Evolutionary conservation across 108 stramenopile species (phyloP).

Genomic region (Skeletonema grethae): DNA sequence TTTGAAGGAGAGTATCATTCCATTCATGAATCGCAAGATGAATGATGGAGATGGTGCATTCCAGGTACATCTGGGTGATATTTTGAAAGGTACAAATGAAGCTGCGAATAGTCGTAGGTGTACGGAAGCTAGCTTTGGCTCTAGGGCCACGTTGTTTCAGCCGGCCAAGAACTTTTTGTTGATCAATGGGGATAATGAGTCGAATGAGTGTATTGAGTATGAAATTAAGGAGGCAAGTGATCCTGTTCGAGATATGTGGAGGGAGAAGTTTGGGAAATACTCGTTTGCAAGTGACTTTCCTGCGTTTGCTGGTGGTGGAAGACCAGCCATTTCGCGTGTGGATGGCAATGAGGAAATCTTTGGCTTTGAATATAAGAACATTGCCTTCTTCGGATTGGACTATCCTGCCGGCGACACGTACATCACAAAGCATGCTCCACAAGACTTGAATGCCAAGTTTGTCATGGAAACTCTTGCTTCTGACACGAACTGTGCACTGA

Average conservation of each 20-base stretch:
- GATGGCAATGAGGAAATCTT: slow-evolving; percentile 1
- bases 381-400: neutral
- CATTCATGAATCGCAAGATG: no score
- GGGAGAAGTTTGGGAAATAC: neutral
- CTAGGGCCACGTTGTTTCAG: no score
- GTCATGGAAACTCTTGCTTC: neutral
- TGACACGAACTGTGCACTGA: neutral
- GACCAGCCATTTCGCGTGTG: neutral
- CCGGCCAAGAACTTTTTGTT: neutral
- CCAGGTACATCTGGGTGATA: no score
- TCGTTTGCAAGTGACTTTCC: neutral
- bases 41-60: no score
- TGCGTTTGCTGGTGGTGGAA: neutral
- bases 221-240: neutral
- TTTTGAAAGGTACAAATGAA: no score
- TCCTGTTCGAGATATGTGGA: neutral
- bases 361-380: neutral
- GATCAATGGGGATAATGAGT: slow-evolving; percentile 4
- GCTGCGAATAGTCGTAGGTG: no score
- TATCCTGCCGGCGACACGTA: neutral
- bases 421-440: neutral
- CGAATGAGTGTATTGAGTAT: neutral
- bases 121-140: no score
- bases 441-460: neutral
- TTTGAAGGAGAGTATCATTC: no score